Evolutionary conservation across 2,329 filamentous ascomycete genomes (phyloP), one percentile per base, ranked within the genome.

Genomic region (Arthrobotrys sinensis): DNA sequence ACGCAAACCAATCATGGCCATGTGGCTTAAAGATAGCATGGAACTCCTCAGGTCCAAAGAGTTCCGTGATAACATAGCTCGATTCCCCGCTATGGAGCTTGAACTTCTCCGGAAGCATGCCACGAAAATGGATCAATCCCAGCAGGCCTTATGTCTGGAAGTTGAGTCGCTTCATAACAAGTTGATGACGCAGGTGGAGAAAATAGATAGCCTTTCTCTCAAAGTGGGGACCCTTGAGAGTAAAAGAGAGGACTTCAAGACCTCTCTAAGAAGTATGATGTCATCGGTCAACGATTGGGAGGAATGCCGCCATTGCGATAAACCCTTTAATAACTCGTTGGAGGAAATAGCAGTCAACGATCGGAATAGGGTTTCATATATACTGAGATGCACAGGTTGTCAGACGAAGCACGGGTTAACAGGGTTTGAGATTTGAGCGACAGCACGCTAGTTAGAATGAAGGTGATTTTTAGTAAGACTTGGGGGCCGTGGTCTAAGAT

Each of bases 1-100:
- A 16, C 46, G 43, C 7, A 28, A 24, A 19, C 45, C 64, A 1
- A 69, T 76, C 8, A 21, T 76, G 8, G 28, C 57, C 6, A 16
- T 76, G 7, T 76, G 72, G 72, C 53, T 69, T 10, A 19, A 55
- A n/a, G 24, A 64, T 12, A 46, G 64, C 10, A 40, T 57, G 1
- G 14, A 76, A 4, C 64, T 68, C 55, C 36, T 76, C 0, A 19
- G 8, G 2, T 3, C 45, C 8, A 14, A 50, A 6, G 28, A 60
- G 10, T 76, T 76, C 28, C 28, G 45, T 7, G 50, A 68, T 1
- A 40, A 68, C 6, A n/a, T 76, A 1, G 11, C 24, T 19, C 12
- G 19, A 3, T 68, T 43, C 24, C 71, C 71, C 1, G 14, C 16
- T 34, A 63, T 63, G 45, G 71, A 76, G 34, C 34, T 76, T 3